These are phyloP conservation scores for Loxodes magnus DNA, from an alignment of 73 alveolate species.

Conservation along the genomic window DNA sequence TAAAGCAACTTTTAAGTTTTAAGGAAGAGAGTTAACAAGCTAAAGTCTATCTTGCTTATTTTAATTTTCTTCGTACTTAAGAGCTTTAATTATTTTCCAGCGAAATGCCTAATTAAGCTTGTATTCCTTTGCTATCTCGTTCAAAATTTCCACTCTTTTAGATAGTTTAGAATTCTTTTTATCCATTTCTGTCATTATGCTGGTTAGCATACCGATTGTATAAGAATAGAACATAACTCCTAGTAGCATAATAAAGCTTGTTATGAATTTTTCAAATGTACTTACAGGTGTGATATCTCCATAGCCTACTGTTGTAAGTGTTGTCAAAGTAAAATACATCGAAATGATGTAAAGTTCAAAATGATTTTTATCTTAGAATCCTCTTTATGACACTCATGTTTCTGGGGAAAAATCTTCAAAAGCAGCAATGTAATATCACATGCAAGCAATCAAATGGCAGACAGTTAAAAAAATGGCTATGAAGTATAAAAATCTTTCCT, in stretches of 20 bases:
- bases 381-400: conserved; percentile 37
- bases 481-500: conserved; percentile 39
- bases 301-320: conserved; percentile 84
- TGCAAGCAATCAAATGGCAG: conserved; percentile 41
- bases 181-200: conserved; percentile 36
- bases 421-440: conserved; percentile 38
- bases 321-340: conserved; percentile 72
- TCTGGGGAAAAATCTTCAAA: conserved; percentile 16
- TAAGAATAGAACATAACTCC: conserved; percentile 59
- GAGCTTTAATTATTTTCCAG: conserved; percentile 21
- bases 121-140: conserved; percentile 29
- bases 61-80: conserved; percentile 34
- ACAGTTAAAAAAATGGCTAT: conserved; percentile 24
- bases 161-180: conserved; percentile 37
- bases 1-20: conserved; percentile 22
- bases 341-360: conserved; percentile 52
- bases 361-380: conserved; percentile 23
- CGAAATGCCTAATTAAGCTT: conserved; percentile 25
- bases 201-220: conserved; percentile 42
- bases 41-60: conserved; percentile 16
- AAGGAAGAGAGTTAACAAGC: conserved; percentile 40
- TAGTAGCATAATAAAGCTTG: conserved; percentile 36
- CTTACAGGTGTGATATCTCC: conserved; percentile 66
- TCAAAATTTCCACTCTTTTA: conserved; percentile 26
- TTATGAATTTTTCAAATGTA: conserved; percentile 38